phyloP scores from a whole-genome alignment of 192 early-diverging fungal species.

The Anaeromyces robustus region DNA sequence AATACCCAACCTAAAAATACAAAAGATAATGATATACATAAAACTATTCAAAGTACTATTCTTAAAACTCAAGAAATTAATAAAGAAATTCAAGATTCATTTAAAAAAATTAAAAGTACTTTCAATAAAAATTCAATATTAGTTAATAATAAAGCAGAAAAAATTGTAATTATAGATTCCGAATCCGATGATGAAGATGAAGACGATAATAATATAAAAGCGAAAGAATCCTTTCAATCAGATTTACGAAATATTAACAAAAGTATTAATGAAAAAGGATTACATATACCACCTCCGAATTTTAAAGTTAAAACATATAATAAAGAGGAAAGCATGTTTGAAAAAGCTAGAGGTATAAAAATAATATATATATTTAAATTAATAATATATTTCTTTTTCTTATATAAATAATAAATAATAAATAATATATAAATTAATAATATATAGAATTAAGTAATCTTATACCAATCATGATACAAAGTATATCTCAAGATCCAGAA shows the following conservation, averaged over 20 bases:
- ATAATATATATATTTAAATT: too few species aligned
- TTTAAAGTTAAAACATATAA: background rate
- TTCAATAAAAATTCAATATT: background rate
- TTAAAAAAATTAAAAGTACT: background rate
- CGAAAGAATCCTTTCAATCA: background rate
- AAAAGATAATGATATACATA: too few species aligned
- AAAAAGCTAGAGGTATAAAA: background rate
- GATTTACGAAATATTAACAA: background rate
- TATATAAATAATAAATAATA: too few species aligned
- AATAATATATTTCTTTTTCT: too few species aligned
- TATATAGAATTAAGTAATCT: background rate
- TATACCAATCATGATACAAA: background rate
- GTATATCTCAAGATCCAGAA: background rate
- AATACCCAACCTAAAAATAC: too few species aligned
- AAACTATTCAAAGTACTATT: too few species aligned
- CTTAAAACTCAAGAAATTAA: too few species aligned
- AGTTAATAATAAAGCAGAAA: background rate
- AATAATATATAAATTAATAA: too few species aligned
- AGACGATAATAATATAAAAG: background rate
- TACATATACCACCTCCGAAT: background rate
- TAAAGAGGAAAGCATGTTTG: background rate
- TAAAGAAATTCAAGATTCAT: too few species aligned
- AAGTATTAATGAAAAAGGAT: background rate
- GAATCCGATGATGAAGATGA: background rate
- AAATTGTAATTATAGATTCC: background rate